Percentiles rank a stretch among this genome's conserved stretches.
These are phyloP conservation scores for Clonostachys sp. DNA, from an alignment of 2,329 filamentous ascomycete genomes.

Conservation along the genomic window DNA sequence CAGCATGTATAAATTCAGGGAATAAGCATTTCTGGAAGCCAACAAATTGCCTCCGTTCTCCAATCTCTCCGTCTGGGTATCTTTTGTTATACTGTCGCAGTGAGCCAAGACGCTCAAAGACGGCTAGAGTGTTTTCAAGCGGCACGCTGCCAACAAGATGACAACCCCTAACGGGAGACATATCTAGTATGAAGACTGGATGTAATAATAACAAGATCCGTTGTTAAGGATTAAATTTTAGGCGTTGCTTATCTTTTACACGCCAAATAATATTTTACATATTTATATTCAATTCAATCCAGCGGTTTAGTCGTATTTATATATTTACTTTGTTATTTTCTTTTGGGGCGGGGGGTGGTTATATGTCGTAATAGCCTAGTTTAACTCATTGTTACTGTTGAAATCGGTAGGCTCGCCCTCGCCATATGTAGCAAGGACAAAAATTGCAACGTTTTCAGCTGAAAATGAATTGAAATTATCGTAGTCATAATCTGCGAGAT, in stretches of 20 bases:
- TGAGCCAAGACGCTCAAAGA: neutral
- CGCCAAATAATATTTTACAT: too few relatives aligned
- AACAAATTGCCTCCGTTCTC: neutral
- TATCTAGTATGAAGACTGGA: too few relatives aligned
- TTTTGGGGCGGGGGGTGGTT: too few relatives aligned
- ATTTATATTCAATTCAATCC: too few relatives aligned
- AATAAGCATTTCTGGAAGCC: neutral
- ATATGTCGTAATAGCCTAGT: too few relatives aligned
- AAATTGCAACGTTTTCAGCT: slow-evolving; percentile 15
- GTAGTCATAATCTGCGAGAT: slow-evolving; percentile 37
- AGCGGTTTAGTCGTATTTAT: too few relatives aligned
- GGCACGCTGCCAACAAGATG: neutral
- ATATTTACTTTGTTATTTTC: too few relatives aligned
- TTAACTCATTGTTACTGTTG: too few relatives aligned
- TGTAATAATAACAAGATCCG: too few relatives aligned
- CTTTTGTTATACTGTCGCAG: neutral
- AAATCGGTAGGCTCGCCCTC: slow-evolving; percentile 29
- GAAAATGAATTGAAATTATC: slow-evolving; percentile 21
- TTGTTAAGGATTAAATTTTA: too few relatives aligned
- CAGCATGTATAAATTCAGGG: neutral
- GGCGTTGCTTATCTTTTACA: too few relatives aligned
- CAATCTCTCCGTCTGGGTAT: neutral
- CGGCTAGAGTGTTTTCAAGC: neutral
- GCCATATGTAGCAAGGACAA: slow-evolving; percentile 26
- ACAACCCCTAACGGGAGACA: neutral